These are phyloP conservation scores for Bipolaris cookei DNA, from an alignment of 2,329 filamentous ascomycete genomes.

Conservation along the genomic window DNA sequence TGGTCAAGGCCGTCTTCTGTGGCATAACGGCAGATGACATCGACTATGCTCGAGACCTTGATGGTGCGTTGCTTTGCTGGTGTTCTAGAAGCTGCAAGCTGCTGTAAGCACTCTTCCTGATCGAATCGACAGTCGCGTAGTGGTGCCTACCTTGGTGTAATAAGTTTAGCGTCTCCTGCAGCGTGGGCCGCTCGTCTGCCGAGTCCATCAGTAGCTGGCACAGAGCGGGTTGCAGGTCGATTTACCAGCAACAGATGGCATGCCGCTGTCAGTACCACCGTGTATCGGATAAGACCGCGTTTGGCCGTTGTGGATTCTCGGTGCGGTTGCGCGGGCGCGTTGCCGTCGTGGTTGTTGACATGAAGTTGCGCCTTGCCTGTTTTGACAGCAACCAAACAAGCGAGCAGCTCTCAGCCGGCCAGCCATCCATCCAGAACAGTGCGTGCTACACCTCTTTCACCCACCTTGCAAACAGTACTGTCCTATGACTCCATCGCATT, in stretches of 20 bases:
- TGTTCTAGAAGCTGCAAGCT: slow-evolving; percentile 42
- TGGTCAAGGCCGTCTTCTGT: slow-evolving; percentile 72
- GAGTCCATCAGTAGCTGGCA: slow-evolving; percentile 32
- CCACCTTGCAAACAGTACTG: slow-evolving; percentile 9
- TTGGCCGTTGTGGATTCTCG: slow-evolving; percentile 29
- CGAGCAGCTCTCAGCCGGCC: slow-evolving; percentile 16
- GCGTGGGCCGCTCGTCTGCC: slow-evolving; percentile 37
- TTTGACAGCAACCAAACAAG: slow-evolving; percentile 31
- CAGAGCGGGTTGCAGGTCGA: slow-evolving; percentile 10
- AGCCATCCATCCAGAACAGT: slow-evolving; percentile 8
- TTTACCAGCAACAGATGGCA: slow-evolving; percentile 43
- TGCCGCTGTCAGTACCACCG: slow-evolving; percentile 31
- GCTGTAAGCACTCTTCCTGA: slow-evolving; percentile 30
- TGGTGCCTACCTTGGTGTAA: slow-evolving; percentile 44
- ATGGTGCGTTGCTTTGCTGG: slow-evolving; percentile 70
- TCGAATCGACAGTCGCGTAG: slow-evolving; percentile 22
- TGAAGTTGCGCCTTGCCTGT: slow-evolving; percentile 32
- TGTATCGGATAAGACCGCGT: slow-evolving; percentile 30
- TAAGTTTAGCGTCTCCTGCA: slow-evolving; percentile 46
- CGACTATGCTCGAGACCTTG: slow-evolving; percentile 68
- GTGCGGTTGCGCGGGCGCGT: slow-evolving; percentile 27
- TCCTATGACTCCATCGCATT: slow-evolving; percentile 6
- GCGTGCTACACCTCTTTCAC: slow-evolving; percentile 12
- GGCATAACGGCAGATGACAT: slow-evolving; percentile 66
- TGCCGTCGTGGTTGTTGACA: slow-evolving; percentile 38